Evolutionary conservation across 2,329 filamentous ascomycete species (phyloP).

Genomic region (Xylariomycetidae sp.): DNA sequence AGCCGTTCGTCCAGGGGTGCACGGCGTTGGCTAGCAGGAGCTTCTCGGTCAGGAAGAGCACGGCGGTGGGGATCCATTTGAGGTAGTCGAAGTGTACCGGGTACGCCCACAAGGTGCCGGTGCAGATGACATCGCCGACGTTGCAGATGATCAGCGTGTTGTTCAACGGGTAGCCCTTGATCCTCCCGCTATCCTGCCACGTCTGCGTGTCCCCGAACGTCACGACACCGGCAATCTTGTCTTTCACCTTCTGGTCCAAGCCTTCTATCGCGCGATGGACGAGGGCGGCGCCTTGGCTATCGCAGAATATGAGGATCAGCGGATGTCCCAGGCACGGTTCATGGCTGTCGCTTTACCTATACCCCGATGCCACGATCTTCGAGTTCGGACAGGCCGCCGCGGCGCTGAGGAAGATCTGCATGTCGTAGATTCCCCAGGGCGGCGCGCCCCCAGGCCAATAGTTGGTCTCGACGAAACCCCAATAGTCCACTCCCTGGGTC

Average conservation of each 20-base stretch:
- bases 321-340: neutral
- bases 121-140: constrained; percentile 31
- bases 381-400: constrained; percentile 20
- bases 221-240: constrained; percentile 29
- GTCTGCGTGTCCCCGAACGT: constrained; percentile 33
- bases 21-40: constrained; percentile 11
- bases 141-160: constrained; percentile 37
- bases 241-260: constrained; percentile 16
- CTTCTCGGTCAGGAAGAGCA: constrained; percentile 23
- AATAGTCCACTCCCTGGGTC: constrained; percentile 24
- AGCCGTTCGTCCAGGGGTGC: constrained; percentile 18
- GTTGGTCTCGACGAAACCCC: constrained; percentile 21
- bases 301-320: neutral
- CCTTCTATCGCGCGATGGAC: constrained; percentile 31
- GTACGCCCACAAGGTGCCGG: constrained; percentile 28
- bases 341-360: constrained; percentile 14
- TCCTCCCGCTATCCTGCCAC: constrained; percentile 29
- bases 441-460: constrained; percentile 24
- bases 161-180: constrained; percentile 28
- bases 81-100: constrained; percentile 32
- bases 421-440: constrained; percentile 23
- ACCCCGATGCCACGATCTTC: constrained; percentile 21
- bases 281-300: constrained; percentile 31
- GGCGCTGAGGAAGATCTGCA: constrained; percentile 20
- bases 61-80: constrained; percentile 25